Evolutionary conservation across 148 eudicot genomes (phyloP), one percentile per base, ranked within the genome.

Genomic region (Limonium bicolor): DNA sequence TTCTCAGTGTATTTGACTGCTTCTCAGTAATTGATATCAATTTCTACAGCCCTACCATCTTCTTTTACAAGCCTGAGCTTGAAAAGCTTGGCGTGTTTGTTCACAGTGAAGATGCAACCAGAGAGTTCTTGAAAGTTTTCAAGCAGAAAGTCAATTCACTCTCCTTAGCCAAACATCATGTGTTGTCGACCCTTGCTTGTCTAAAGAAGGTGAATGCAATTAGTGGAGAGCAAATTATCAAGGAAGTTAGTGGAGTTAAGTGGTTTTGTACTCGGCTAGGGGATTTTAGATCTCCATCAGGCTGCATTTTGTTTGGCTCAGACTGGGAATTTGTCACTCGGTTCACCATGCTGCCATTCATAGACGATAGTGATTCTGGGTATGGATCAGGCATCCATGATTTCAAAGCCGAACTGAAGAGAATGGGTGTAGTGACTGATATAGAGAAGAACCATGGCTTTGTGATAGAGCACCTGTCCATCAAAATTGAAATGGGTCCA

Each of bases 181-280:
- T 56, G 17, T 47, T 70, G 5, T 46, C 59, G 1, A 35, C 76
- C 31, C 63, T 80, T 20, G 46, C 43, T 1, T 73, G 77, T 43
- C 66, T 30, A 51, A 56, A 45, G 57, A 50, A 60, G 20, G 47
- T 76, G n/a, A 52, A 49, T 27, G 40, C 20, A 14, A 29, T 49
- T 25, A 0, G 22, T 1, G 47, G n/a, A n/a, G n/a, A n/a, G n/a
- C n/a, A n/a, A n/a, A n/a, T n/a, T n/a, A n/a, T n/a, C n/a, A 33
- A 48, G 3, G 64, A 75, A 32, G 52, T 80, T 17, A 11, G 0
- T 9, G 69, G 72, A 18, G 56, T 29, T n/a, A 67, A 59, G 48
- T 80, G 88, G 84, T 45, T 80, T 15, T 53, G 58, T 39, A 76
- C 83, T 27, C 70, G 80, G 1, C 68, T 69, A 12, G 71, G 62